A percentile compares a stretch with the other conserved stretches of the same genome.
phyloP scores from a whole-genome alignment of 148 eudicot genomes.

The Oxyria digyna region DNA sequence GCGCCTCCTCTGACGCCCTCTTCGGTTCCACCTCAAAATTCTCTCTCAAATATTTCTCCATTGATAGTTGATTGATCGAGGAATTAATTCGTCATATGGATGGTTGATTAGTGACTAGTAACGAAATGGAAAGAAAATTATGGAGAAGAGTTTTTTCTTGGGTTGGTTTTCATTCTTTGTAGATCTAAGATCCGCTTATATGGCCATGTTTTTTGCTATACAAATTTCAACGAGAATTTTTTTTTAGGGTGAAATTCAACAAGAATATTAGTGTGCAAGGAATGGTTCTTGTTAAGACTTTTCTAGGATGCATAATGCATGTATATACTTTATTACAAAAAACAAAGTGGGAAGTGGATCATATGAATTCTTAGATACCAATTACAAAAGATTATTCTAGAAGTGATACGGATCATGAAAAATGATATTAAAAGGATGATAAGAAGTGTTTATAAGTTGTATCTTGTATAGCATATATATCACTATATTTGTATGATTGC shows the following conservation, averaged over 20 bases:
- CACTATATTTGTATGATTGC: no score
- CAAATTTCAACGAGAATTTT: background rate
- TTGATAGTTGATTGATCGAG: slow-evolving; percentile 6
- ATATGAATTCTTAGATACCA: no score
- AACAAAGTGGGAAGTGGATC: no score
- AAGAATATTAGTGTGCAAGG: background rate
- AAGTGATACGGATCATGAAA: background rate
- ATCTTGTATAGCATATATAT: no score
- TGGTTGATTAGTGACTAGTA: background rate
- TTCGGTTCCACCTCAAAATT: slow-evolving; percentile 60
- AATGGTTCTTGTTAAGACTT: background rate
- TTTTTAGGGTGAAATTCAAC: no score
- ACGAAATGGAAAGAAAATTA: background rate
- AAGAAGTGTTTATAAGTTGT: no score
- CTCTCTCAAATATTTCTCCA: slow-evolving; percentile 60
- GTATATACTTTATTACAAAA: no score
- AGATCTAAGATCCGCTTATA: background rate
- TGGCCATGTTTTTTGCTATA: background rate
- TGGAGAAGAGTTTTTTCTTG: background rate
- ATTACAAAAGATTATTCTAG: no score
- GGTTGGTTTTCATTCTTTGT: background rate
- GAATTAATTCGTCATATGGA: no score
- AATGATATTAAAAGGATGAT: background rate
- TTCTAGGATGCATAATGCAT: background rate
- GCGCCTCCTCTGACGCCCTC: slow-evolving; percentile 57